phyloP scores from a whole-genome alignment of 1,284 basidiomycete genomes.

The Heliocybe sulcata region DNA sequence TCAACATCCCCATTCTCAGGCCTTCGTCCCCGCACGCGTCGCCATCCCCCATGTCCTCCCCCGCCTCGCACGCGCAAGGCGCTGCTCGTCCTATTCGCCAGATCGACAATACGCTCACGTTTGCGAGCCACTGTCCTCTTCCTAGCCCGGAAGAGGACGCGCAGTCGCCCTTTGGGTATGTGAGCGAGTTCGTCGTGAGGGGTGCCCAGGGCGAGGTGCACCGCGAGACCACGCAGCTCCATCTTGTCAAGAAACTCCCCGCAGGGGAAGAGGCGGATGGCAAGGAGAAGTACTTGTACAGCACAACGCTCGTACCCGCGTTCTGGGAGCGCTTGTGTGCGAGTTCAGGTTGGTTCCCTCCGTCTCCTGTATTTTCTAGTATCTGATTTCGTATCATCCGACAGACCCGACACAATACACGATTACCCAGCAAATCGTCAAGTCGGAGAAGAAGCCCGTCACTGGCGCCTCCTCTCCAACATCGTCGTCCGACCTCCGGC shows the following conservation, averaged over 20 bases:
- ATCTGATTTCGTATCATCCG: neutral
- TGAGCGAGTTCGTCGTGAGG: neutral
- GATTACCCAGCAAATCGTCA: neutral
- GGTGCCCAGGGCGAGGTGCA: neutral
- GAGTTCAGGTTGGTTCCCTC: neutral
- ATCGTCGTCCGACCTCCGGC: neutral
- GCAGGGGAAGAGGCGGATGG: neutral
- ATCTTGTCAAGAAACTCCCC: neutral
- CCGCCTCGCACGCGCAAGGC: constrained; percentile 5
- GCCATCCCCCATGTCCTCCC: constrained; percentile 9
- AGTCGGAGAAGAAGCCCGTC: neutral
- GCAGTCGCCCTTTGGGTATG: neutral
- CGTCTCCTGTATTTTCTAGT: neutral
- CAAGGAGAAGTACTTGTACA: neutral
- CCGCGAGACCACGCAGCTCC: neutral
- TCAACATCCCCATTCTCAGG: constrained; percentile 2
- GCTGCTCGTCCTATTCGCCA: neutral
- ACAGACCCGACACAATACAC: neutral
- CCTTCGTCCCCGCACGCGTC: constrained; percentile 10
- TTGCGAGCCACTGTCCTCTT: neutral
- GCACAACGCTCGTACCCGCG: neutral
- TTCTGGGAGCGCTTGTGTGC: neutral
- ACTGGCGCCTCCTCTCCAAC: neutral
- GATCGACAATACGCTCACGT: neutral
- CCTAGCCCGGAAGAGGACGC: neutral